phyloP scores from a whole-genome alignment of 192 early-diverging fungal species.

The Coemansia reversa region DNA sequence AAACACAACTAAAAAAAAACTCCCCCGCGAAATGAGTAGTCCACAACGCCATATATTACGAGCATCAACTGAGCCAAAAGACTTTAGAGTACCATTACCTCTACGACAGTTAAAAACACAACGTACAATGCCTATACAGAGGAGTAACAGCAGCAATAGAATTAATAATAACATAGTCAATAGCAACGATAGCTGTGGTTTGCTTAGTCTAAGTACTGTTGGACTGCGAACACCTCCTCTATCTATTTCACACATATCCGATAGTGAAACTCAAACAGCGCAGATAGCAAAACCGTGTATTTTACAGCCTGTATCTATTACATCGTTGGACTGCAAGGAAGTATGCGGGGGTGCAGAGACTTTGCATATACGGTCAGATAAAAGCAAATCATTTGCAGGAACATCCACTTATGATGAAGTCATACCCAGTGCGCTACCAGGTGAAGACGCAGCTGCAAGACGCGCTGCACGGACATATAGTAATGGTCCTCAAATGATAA shows the following conservation, averaged over 20 bases:
- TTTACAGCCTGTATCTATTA: no score
- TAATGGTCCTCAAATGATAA: constrained; percentile 41
- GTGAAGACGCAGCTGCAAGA: constrained; percentile 21
- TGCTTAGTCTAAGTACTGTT: no score
- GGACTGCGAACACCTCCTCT: no score
- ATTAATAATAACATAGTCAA: not conserved
- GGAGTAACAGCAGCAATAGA: constrained; percentile 3
- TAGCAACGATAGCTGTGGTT: no score
- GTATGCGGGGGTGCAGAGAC: no score
- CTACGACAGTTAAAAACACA: constrained; percentile 9
- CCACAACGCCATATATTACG: constrained; percentile 8
- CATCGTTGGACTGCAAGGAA: no score
- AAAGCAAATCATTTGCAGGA: not conserved
- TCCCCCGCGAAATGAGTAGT: not conserved
- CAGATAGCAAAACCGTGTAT: no score
- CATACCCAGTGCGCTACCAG: not conserved
- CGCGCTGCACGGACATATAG: constrained; percentile 36
- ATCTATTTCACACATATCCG: no score
- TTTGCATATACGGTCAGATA: not conserved
- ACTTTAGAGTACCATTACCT: constrained; percentile 10
- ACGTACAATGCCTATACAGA: constrained; percentile 4
- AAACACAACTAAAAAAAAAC: not conserved
- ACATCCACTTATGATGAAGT: not conserved
- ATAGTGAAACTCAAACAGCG: no score
- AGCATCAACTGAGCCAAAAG: constrained; percentile 18